Conservation (phyloP, 2,329 filamentous ascomycete genomes). For the Trichoderma polysporum region DNA sequence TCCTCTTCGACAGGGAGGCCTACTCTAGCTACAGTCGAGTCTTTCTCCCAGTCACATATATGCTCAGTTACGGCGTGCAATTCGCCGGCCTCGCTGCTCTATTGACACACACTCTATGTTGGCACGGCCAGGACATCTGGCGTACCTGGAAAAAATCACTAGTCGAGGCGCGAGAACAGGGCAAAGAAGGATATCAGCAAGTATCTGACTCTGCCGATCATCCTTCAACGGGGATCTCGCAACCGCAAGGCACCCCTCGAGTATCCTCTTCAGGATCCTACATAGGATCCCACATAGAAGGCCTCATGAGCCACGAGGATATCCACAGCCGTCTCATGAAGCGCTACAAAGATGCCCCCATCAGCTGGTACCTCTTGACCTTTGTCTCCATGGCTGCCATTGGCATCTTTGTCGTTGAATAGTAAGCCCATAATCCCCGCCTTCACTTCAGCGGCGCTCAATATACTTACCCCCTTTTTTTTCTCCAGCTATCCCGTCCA, state of each 20-base stretch:
- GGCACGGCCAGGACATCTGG: conserved; percentile 83
- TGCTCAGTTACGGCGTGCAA: conserved; percentile 81
- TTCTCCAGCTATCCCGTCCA: conserved; percentile 69
- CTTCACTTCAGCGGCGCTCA: not conserved
- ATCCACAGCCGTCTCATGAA: conserved; percentile 83
- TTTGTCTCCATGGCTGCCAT: conserved; percentile 74
- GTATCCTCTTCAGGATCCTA: conserved; percentile 35
- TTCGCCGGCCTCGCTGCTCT: conserved; percentile 80
- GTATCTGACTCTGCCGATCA: conserved; percentile 33
- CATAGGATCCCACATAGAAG: conserved; percentile 43
- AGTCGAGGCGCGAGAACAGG: conserved; percentile 57
- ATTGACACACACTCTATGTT: conserved; percentile 77
- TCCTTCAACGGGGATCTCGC: conserved; percentile 18
- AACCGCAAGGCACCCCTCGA: not conserved
- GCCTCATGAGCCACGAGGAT: conserved; percentile 69
- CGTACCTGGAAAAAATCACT: conserved; percentile 71
- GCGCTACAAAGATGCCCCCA: conserved; percentile 76
- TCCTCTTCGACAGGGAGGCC: conserved; percentile 72
- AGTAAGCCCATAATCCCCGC: conserved; percentile 54
- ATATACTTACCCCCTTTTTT: conserved; percentile 19
- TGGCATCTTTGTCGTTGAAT: conserved; percentile 82
- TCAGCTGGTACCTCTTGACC: conserved; percentile 76
- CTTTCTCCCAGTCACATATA: conserved; percentile 83
- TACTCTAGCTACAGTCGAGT: conserved; percentile 82
- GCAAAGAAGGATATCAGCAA: conserved; percentile 53